Evolutionary conservation across 192 early-diverging fungal species (phyloP).

Genomic region (Coemansia sp.): DNA sequence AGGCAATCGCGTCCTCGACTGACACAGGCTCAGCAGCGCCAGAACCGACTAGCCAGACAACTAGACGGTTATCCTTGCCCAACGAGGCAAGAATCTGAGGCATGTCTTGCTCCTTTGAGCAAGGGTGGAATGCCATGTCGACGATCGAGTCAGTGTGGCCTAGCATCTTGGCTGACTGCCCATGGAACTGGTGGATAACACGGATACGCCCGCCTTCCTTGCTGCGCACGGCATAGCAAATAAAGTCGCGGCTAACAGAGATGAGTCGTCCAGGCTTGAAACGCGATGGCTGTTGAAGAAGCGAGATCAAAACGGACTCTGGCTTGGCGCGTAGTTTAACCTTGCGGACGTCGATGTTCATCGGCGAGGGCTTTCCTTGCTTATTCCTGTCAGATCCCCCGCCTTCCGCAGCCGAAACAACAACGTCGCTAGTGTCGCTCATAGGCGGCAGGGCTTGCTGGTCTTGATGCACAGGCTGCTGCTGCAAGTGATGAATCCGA

Average conservation of each 20-base stretch:
- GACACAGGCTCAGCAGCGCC: slow-evolving; percentile 24
- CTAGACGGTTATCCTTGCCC: slow-evolving; percentile 53
- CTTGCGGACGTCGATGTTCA: slow-evolving; percentile 35
- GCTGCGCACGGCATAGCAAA: slow-evolving; percentile 54
- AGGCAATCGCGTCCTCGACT: slow-evolving; percentile 37
- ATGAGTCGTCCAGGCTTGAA: slow-evolving; percentile 43
- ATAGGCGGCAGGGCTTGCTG: slow-evolving; percentile 9
- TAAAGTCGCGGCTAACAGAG: slow-evolving; percentile 51
- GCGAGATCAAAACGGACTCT: slow-evolving; percentile 47
- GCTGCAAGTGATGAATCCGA: slow-evolving; percentile 8
- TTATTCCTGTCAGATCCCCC: neutral
- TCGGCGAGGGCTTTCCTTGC: slow-evolving; percentile 9
- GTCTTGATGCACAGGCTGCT: slow-evolving; percentile 18
- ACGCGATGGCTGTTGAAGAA: slow-evolving; percentile 44
- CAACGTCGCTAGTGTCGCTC: neutral
- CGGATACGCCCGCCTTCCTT: slow-evolving; percentile 52
- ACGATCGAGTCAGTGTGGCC: slow-evolving; percentile 49
- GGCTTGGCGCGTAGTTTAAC: slow-evolving; percentile 35
- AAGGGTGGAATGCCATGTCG: slow-evolving; percentile 54
- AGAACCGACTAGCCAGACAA: slow-evolving; percentile 47
- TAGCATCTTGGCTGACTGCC: slow-evolving; percentile 47
- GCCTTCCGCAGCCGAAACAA: neutral
- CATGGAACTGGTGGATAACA: slow-evolving; percentile 52
- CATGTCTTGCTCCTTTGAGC: slow-evolving; percentile 36
- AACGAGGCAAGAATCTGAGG: slow-evolving; percentile 48